Evolutionary conservation across 108 stramenopile species (phyloP).

Genomic region (Hondaea fermentalgiana): DNA sequence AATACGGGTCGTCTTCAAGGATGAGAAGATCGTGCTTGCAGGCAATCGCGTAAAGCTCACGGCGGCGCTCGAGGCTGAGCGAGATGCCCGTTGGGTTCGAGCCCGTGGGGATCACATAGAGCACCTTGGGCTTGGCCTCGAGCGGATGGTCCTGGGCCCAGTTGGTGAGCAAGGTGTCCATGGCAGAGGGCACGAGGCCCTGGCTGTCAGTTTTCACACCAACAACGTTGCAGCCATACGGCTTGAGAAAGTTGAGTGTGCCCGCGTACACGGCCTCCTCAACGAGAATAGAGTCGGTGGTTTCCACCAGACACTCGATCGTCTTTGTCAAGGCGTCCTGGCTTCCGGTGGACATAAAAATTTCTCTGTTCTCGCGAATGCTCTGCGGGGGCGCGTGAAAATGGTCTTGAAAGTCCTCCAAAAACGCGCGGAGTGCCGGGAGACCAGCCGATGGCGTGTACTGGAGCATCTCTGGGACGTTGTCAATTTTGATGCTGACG

Average conservation of each 20-base stretch:
- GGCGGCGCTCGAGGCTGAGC: slow-evolving; percentile 24
- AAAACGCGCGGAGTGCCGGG: slow-evolving; percentile 20
- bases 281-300: slow-evolving; percentile 29
- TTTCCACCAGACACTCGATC: slow-evolving; percentile 36
- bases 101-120: slow-evolving; percentile 48
- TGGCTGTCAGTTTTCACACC: neutral
- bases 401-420: slow-evolving; percentile 23
- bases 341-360: slow-evolving; percentile 36
- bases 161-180: neutral
- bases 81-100: slow-evolving; percentile 42
- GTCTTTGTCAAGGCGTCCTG: slow-evolving; percentile 40
- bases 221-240: neutral
- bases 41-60: slow-evolving; percentile 39
- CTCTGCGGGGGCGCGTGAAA: neutral
- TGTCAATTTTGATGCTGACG: neutral
- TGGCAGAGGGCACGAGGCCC: neutral
- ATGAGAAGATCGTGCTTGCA: slow-evolving; percentile 46
- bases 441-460: slow-evolving; percentile 38
- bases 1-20: slow-evolving; percentile 60
- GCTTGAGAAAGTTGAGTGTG: slow-evolving; percentile 34
- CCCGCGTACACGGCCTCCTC: slow-evolving; percentile 46
- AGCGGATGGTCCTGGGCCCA: neutral
- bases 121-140: slow-evolving; percentile 23
- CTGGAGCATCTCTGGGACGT: slow-evolving; percentile 29
- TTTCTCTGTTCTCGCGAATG: neutral